Conservation (phyloP, 2,329 filamentous ascomycete species). For the Cercospora sojina region DNA sequence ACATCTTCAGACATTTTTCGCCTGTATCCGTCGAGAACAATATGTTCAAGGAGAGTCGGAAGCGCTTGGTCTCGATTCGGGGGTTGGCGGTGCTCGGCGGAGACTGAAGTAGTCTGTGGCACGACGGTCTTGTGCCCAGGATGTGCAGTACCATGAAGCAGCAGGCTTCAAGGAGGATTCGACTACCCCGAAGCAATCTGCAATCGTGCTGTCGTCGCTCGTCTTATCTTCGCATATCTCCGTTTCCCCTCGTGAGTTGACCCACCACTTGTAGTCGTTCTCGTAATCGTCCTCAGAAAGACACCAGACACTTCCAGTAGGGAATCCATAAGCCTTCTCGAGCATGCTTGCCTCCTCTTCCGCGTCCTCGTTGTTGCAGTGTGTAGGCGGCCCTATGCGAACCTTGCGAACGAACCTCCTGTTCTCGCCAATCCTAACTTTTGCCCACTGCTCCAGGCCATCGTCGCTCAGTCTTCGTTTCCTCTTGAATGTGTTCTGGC, state of each 20-base stretch:
- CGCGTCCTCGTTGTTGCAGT: slow-evolving; percentile 20
- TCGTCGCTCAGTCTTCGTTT: slow-evolving; percentile 16
- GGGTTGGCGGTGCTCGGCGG: slow-evolving; percentile 13
- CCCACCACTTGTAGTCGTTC: slow-evolving; percentile 20
- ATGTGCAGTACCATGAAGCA: slow-evolving; percentile 18
- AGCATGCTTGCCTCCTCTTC: slow-evolving; percentile 14
- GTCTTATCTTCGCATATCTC: slow-evolving; percentile 11
- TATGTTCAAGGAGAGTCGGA: neutral
- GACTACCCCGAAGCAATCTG: neutral
- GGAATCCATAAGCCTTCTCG: slow-evolving; percentile 13
- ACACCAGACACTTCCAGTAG: slow-evolving; percentile 18
- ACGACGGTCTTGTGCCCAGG: slow-evolving; percentile 6
- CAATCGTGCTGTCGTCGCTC: neutral
- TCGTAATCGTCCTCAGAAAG: slow-evolving; percentile 17
- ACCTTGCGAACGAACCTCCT: slow-evolving; percentile 13
- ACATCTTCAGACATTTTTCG: neutral
- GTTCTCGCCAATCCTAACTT: slow-evolving; percentile 15
- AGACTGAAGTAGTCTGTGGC: slow-evolving; percentile 17
- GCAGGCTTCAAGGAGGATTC: neutral
- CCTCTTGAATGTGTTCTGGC: slow-evolving; percentile 20
- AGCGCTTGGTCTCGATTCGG: slow-evolving; percentile 11
- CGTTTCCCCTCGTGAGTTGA: slow-evolving; percentile 18
- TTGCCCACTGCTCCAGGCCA: slow-evolving; percentile 17
- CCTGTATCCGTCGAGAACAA: neutral
- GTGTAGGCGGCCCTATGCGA: slow-evolving; percentile 13